phyloP scores from a whole-genome alignment of 495 filamentous ascomycete genomes.

The Penicillium lividum region DNA sequence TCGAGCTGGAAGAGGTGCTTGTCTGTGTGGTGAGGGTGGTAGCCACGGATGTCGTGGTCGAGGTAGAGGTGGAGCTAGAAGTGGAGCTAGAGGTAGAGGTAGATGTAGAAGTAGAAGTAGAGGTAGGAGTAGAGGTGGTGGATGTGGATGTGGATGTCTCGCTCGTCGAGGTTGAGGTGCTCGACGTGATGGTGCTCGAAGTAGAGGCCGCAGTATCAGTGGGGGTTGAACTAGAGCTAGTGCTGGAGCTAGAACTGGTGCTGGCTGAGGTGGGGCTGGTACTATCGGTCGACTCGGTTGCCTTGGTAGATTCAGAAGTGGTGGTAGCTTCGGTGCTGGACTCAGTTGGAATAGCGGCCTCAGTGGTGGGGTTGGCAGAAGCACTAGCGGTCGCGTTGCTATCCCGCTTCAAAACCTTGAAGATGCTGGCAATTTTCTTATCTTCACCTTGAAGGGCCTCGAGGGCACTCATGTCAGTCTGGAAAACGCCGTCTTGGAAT shows the following conservation, averaged over 20 bases:
- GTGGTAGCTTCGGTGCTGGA: constrained; percentile 1
- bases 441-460: constrained; percentile 51
- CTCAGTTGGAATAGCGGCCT: background rate
- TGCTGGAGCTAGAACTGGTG: constrained; percentile 7
- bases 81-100: constrained; percentile 33
- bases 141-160: constrained; percentile 25
- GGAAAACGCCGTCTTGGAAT: constrained; percentile 55
- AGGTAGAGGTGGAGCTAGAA: constrained; percentile 40
- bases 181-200: constrained; percentile 5
- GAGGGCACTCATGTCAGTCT: constrained; percentile 45
- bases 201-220: constrained; percentile 19
- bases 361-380: constrained; percentile 13
- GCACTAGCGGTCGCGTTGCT: constrained; percentile 31
- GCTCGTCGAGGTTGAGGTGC: constrained; percentile 18
- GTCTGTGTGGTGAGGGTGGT: constrained; percentile 36
- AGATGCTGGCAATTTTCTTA: constrained; percentile 41
- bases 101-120: constrained; percentile 29
- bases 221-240: constrained; percentile 16
- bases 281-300: constrained; percentile 13
- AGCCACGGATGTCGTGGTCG: constrained; percentile 23
- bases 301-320: constrained; percentile 10
- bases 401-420: constrained; percentile 47
- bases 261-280: constrained; percentile 7
- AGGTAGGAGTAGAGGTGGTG: constrained; percentile 30
- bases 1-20: background rate